A percentile compares a stretch with the other conserved stretches of the same genome.
phyloP scores from a whole-genome alignment of 306 rosid genomes.

The Canavalia ensiformis region DNA sequence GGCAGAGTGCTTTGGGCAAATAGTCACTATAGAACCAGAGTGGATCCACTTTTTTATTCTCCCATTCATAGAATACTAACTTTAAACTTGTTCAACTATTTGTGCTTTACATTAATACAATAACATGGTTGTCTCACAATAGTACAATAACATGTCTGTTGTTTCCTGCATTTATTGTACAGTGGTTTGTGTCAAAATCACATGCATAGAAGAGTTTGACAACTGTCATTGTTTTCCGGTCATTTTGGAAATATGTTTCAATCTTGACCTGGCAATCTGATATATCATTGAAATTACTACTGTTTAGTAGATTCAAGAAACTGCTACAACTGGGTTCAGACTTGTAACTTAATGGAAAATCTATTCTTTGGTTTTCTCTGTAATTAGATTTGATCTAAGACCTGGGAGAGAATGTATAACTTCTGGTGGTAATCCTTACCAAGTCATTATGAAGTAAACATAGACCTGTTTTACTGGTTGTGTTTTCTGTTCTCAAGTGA shows the following conservation, averaged over 20 bases:
- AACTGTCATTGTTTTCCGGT: not conserved
- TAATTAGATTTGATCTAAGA: constrained; percentile 14
- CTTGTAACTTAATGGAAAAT: constrained; percentile 1
- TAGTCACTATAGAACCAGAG: not conserved
- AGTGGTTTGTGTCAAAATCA: constrained; percentile 15
- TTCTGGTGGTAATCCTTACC: constrained; percentile 5
- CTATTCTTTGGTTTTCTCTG: not conserved
- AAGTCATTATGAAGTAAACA: not conserved
- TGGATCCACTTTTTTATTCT: not conserved
- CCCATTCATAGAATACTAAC: constrained; percentile 5
- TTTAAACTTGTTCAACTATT: constrained; percentile 2
- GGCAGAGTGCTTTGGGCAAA: not conserved
- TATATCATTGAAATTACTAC: not conserved
- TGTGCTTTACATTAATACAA: too few relatives aligned
- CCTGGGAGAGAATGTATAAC: constrained; percentile 19
- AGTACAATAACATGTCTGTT: not conserved
- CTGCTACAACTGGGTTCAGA: not conserved
- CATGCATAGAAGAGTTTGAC: constrained; percentile 1
- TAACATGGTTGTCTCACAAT: not conserved
- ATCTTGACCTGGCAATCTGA: not conserved
- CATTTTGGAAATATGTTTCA: not conserved
- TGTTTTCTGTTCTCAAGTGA: constrained; percentile 12
- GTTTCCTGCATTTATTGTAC: not conserved
- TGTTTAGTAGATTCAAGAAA: not conserved
- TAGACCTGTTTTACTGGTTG: constrained; percentile 8